Evolutionary conservation across 331 rosid species (phyloP), one percentile per base, ranked within the genome.

Genomic region (Arachis monticola): DNA sequence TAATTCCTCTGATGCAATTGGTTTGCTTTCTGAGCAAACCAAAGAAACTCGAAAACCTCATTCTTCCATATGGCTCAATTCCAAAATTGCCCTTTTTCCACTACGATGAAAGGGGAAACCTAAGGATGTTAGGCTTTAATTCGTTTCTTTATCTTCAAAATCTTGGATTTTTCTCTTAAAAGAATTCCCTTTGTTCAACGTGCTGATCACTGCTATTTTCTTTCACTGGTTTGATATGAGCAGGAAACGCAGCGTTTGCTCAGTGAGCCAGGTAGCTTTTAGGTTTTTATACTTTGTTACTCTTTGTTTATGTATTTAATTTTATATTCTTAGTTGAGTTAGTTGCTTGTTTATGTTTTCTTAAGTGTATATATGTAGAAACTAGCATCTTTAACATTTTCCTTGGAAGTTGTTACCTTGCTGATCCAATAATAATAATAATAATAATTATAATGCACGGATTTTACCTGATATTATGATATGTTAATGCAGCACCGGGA

Each of bases 241-340:
- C 89, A 93, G 98, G 98, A 93, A 86, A 93, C 98, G 56, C 97
- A 93, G 84, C 97, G 98, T 65, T 89, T 93, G 52, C 93, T 93
- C 53, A 93, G 98, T 85, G 98, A 93, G 77, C 98, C 98, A 48
- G 98, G 98, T 91, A 71, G 76, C 76, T 79, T 14, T 35, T 35
- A 35, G 40, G 5, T 48, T 46, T 5, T 22, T 22, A 22, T 60
- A 35, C 53, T 31, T 48, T 8, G 77, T 60, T 66, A 41, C 17
- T 60, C 12, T 52, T 61, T 66, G 59, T 74, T 31, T 10, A 2
- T 35, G 40, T 35, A 35, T 35, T 35, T 35, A 35, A 35, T 2
- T 69, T 30, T 46, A 46, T 46, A 9, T 47, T 47, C 52, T 47
- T 2, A 47, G 12, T 47, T 47, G 52, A 51, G 58, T 40, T 56